phyloP scores from a whole-genome alignment of 208 protist species.

The Trichomonas vaginalis region DNA sequence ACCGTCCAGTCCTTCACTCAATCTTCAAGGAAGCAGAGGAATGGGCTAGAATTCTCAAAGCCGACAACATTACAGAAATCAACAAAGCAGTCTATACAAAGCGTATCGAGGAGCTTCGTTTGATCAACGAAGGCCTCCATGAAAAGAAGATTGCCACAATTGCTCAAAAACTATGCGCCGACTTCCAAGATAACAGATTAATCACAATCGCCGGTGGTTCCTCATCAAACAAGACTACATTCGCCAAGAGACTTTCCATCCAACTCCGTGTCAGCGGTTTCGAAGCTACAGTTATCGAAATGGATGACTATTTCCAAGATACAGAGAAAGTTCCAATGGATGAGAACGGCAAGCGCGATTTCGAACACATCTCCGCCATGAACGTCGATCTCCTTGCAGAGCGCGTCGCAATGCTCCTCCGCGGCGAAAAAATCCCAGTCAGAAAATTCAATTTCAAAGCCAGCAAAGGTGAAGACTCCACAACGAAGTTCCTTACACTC shows the following conservation, averaged over 20 bases:
- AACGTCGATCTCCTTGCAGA: not conserved
- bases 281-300: not conserved
- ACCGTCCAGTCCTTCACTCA: not conserved
- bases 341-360: not conserved
- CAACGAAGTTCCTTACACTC: not conserved
- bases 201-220: not conserved
- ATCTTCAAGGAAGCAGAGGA: not conserved
- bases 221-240: constrained; percentile 11
- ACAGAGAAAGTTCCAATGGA: not conserved
- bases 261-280: not conserved
- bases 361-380: not conserved
- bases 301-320: constrained; percentile 5
- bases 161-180: not conserved
- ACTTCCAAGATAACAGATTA: not conserved
- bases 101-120: not conserved
- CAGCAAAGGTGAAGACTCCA: not conserved
- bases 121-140: not conserved
- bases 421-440: not conserved
- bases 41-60: not conserved
- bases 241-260: not conserved
- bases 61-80: not conserved
- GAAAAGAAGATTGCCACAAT: not conserved
- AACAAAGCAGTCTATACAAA: not conserved
- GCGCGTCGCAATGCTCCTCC: not conserved
- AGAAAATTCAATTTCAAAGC: not conserved